phyloP scores from a whole-genome alignment of 768 basidiomycete species.

The Lactarius quietus region DNA sequence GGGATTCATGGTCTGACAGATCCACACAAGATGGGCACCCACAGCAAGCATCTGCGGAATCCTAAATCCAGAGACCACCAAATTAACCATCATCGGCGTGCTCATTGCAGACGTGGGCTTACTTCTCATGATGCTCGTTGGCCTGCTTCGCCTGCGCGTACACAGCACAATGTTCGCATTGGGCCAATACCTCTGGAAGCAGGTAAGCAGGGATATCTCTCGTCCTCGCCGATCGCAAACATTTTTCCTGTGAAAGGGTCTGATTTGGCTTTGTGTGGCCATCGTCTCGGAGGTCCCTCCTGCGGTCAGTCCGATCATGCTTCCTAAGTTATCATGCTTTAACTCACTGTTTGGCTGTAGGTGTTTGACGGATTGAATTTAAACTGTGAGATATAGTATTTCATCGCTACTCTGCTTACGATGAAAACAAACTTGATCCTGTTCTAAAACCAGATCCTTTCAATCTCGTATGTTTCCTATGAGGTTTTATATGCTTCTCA shows the following conservation, averaged over 20 bases:
- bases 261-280: background rate
- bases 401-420: background rate
- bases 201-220: background rate
- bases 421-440: background rate
- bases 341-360: background rate
- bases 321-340: background rate
- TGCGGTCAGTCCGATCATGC: background rate
- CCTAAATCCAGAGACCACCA: background rate
- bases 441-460: background rate
- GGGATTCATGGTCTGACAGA: no score
- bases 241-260: no score
- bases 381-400: background rate
- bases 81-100: no score
- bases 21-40: background rate
- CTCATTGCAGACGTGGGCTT: conserved; percentile 4
- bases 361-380: conserved; percentile 1
- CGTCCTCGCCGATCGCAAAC: background rate
- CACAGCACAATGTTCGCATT: background rate
- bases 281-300: background rate
- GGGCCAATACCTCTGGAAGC: conserved; percentile 4
- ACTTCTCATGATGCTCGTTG: conserved; percentile 6
- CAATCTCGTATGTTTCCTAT: background rate
- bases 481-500: no score
- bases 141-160: conserved; percentile 7
- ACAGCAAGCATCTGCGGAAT: background rate